Conservation (phyloP, 202 grass and related monocot species). For the Miscanthus sacchariflorus region DNA sequence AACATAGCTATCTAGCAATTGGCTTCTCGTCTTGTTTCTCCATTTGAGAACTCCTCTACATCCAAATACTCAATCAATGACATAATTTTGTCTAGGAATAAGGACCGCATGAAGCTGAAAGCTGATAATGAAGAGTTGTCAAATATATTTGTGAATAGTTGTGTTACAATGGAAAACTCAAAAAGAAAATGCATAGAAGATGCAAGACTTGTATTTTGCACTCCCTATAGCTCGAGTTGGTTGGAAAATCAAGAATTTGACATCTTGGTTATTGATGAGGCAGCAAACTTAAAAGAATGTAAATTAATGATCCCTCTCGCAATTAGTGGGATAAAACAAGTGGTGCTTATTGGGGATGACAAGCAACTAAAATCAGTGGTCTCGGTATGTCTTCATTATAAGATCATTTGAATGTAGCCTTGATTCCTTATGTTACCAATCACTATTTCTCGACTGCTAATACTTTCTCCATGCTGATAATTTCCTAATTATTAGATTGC, state of each 20-base stretch:
- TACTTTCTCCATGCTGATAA: not conserved
- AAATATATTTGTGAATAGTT: not conserved
- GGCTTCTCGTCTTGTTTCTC: no score
- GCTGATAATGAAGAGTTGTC: not conserved
- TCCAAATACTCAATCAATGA: not conserved
- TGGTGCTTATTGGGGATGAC: not conserved
- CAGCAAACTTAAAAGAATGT: not conserved
- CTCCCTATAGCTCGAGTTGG: not conserved
- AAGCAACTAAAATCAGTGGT: not conserved
- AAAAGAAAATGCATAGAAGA: no score
- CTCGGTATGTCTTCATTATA: not conserved
- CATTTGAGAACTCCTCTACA: no score
- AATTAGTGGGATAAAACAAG: not conserved
- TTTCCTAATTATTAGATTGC: not conserved
- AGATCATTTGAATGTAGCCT: not conserved
- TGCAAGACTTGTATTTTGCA: constrained; percentile 27
- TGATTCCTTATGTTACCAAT: not conserved
- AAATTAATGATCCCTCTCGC: not conserved
- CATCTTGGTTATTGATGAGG: constrained; percentile 27
- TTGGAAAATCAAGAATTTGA: not conserved
- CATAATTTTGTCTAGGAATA: not conserved
- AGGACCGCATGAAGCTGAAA: not conserved
- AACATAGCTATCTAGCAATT: not conserved
- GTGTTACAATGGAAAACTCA: not conserved
- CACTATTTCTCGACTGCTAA: not conserved